These are phyloP conservation scores for Casuarina equisetifolia DNA, from an alignment of 306 rosid species.

Conservation along the genomic window DNA sequence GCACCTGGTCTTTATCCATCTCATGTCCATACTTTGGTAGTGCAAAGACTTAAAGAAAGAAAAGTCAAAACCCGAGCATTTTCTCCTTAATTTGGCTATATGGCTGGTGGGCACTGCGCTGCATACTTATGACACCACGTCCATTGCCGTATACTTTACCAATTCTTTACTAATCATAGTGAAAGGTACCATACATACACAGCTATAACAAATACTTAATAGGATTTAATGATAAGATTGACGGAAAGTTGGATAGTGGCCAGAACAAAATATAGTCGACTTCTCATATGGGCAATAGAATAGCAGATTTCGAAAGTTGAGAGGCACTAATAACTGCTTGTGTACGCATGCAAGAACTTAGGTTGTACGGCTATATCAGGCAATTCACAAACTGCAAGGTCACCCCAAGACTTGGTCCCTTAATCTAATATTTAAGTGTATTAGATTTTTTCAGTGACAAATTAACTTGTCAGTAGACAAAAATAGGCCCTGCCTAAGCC, in stretches of 20 bases:
- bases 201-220: not conserved
- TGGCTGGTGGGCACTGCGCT: constrained; percentile 16
- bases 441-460: too few species aligned
- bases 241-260: constrained; percentile 3
- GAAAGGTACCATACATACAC: not conserved
- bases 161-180: not conserved
- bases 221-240: not conserved
- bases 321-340: not conserved
- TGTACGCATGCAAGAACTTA: not conserved
- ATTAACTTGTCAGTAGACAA: too few species aligned
- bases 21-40: not conserved
- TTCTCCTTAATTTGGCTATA: not conserved
- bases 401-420: not conserved
- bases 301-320: not conserved
- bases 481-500: too few species aligned
- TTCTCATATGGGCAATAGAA: not conserved
- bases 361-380: not conserved
- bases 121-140: constrained; percentile 1
- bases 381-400: not conserved
- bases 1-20: constrained; percentile 15
- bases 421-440: too few species aligned
- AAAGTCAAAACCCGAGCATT: not conserved
- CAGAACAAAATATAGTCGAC: not conserved
- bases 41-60: not conserved
- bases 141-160: not conserved